Conservation (phyloP, 192 early-diverging fungal species). For the Podila epigama region DNA sequence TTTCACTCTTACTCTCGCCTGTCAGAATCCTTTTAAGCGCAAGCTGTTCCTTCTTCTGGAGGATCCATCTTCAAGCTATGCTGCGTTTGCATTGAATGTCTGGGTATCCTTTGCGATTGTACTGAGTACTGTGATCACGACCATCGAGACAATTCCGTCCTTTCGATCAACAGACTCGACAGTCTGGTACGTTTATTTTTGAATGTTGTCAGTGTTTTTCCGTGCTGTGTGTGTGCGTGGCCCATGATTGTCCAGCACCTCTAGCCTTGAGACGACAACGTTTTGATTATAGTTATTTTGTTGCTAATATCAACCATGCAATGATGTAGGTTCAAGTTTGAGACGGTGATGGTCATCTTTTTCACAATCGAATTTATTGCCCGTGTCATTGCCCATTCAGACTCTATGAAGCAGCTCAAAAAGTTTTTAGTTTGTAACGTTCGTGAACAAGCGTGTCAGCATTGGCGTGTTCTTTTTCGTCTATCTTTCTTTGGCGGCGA, state of each 20-base stretch:
- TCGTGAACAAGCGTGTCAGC: too few species aligned
- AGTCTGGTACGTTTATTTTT: constrained; percentile 52
- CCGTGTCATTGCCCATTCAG: constrained; percentile 75
- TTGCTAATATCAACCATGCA: too few species aligned
- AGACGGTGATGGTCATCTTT: constrained; percentile 72
- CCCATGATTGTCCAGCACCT: neutral
- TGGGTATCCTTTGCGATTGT: constrained; percentile 79
- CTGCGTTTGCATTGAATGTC: constrained; percentile 76
- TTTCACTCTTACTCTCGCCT: constrained; percentile 1
- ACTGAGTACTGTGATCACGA: constrained; percentile 74
- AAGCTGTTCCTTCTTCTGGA: constrained; percentile 76
- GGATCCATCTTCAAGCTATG: constrained; percentile 75
- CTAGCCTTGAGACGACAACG: neutral
- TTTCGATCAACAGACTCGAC: constrained; percentile 64
- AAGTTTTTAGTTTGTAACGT: constrained; percentile 60
- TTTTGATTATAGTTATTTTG: constrained; percentile 3
- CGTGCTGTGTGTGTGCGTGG: neutral
- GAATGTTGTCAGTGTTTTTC: neutral
- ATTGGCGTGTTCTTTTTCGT: too few species aligned
- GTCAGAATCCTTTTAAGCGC: constrained; percentile 56
- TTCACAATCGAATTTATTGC: constrained; percentile 79
- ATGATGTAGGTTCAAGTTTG: constrained; percentile 75
- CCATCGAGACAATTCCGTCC: constrained; percentile 82
- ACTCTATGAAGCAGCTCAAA: constrained; percentile 68
- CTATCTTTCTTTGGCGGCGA: neutral